phyloP scores from a whole-genome alignment of 139 green algal genomes.

The Chlamydomonas schloesseri region DNA sequence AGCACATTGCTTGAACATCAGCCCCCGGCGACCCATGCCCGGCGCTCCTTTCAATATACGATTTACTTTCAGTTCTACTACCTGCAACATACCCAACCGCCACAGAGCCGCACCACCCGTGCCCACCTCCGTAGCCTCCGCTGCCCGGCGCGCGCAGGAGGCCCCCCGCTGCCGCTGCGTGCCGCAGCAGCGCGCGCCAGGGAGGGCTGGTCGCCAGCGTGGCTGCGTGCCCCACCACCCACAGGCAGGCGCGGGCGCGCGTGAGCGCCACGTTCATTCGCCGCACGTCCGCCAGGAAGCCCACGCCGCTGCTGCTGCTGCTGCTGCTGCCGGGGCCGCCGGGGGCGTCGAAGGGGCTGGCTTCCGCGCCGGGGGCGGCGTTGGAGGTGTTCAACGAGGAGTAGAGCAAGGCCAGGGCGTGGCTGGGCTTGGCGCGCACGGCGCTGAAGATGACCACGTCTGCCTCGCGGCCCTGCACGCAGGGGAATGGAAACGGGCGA shows the following conservation, averaged over 20 bases:
- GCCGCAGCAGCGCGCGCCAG: slow-evolving; percentile 64
- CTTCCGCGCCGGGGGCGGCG: not conserved
- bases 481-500: too few species aligned
- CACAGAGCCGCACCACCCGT: too few species aligned
- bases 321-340: not conserved
- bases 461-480: slow-evolving; percentile 69
- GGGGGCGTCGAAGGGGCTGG: not conserved
- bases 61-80: too few species aligned
- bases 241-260: slow-evolving; percentile 69
- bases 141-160: slow-evolving; percentile 34
- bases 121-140: too few species aligned
- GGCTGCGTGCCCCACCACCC: slow-evolving; percentile 70
- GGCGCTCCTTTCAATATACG: too few species aligned
- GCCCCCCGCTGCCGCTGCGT: slow-evolving; percentile 31
- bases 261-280: slow-evolving; percentile 87
- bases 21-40: too few species aligned
- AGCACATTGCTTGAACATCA: too few species aligned
- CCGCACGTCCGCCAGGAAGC: slow-evolving; percentile 78
- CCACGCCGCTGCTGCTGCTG: slow-evolving; percentile 41
- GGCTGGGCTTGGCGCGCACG: slow-evolving; percentile 60
- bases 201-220: slow-evolving; percentile 60
- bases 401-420: too few species aligned
- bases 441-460: slow-evolving; percentile 80
- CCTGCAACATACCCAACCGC: too few species aligned
- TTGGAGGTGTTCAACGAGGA: too few species aligned